phyloP scores from a whole-genome alignment of 495 filamentous ascomycete genomes.

The Penicillium simplicissimum region DNA sequence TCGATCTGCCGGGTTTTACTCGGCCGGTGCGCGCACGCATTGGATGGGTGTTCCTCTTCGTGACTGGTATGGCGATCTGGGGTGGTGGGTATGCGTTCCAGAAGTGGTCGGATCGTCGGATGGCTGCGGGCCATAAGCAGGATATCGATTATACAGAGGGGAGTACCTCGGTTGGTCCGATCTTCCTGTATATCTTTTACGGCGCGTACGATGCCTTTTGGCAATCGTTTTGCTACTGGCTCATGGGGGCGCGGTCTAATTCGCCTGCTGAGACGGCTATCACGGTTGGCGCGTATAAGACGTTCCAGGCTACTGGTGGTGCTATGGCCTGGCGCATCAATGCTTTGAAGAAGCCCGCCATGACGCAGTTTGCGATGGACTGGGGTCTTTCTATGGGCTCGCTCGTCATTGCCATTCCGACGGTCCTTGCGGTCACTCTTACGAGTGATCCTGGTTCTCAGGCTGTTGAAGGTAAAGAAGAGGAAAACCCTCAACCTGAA shows the following conservation, averaged over 20 bases:
- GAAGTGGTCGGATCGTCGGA: conserved; percentile 37
- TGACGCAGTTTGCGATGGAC: conserved; percentile 54
- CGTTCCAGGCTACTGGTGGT: conserved; percentile 85
- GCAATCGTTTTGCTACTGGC: conserved; percentile 84
- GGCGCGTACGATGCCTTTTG: conserved; percentile 54
- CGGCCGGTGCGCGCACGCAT: conserved; percentile 44
- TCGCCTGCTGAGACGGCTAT: conserved; percentile 83
- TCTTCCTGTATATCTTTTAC: conserved; percentile 58
- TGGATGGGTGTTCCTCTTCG: conserved; percentile 49
- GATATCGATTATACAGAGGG: conserved; percentile 41
- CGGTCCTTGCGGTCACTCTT: conserved; percentile 52
- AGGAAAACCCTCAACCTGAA: conserved; percentile 10
- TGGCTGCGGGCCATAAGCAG: conserved; percentile 34
- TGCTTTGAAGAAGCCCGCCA: conserved; percentile 59
- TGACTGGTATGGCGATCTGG: conserved; percentile 52
- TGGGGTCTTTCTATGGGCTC: conserved; percentile 69
- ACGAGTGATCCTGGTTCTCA: conserved; percentile 23
- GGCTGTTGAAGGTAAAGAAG: neutral
- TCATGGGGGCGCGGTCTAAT: conserved; percentile 84
- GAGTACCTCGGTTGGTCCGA: conserved; percentile 45
- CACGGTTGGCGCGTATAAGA: conserved; percentile 89
- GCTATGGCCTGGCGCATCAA: conserved; percentile 82
- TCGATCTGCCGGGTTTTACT: conserved; percentile 44
- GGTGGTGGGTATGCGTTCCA: conserved; percentile 57
- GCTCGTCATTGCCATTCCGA: conserved; percentile 67